These are phyloP conservation scores for Dothiorella sarmentorum DNA, from an alignment of 2,329 filamentous ascomycete species.

Conservation along the genomic window DNA sequence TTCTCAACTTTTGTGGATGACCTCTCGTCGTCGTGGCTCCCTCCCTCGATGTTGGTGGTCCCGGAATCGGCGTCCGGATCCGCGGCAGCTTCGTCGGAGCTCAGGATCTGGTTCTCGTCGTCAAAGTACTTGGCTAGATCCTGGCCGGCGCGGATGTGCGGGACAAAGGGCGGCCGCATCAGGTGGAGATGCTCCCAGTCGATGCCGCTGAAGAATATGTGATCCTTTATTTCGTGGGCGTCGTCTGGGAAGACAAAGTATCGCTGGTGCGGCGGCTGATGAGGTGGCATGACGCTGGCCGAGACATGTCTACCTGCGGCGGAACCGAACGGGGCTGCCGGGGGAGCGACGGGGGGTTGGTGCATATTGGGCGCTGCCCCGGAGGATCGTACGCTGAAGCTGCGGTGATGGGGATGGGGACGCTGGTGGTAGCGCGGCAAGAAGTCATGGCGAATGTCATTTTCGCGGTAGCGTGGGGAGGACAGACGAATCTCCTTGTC, in stretches of 20 bases:
- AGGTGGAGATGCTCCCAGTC: conserved; percentile 73
- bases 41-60: background rate
- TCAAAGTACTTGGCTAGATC: conserved; percentile 81
- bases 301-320: background rate
- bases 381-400: conserved; percentile 5
- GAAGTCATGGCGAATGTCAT: conserved; percentile 47
- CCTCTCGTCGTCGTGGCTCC: background rate
- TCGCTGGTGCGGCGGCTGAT: conserved; percentile 36
- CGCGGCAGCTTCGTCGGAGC: background rate
- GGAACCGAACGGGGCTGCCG: conserved; percentile 20
- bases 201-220: conserved; percentile 79
- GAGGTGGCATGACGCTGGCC: conserved; percentile 22
- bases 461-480: conserved; percentile 67
- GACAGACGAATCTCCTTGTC: conserved; percentile 75
- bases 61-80: background rate
- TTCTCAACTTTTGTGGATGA: background rate
- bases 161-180: conserved; percentile 73
- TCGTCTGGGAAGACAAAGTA: conserved; percentile 78
- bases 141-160: conserved; percentile 56
- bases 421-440: background rate
- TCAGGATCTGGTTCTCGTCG: conserved; percentile 65
- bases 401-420: background rate
- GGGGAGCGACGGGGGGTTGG: background rate
- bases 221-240: conserved; percentile 82
- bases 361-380: background rate